Evolutionary conservation across 768 basidiomycete genomes (phyloP), one percentile per base, ranked within the genome.

Genomic region (Mycena amicta): DNA sequence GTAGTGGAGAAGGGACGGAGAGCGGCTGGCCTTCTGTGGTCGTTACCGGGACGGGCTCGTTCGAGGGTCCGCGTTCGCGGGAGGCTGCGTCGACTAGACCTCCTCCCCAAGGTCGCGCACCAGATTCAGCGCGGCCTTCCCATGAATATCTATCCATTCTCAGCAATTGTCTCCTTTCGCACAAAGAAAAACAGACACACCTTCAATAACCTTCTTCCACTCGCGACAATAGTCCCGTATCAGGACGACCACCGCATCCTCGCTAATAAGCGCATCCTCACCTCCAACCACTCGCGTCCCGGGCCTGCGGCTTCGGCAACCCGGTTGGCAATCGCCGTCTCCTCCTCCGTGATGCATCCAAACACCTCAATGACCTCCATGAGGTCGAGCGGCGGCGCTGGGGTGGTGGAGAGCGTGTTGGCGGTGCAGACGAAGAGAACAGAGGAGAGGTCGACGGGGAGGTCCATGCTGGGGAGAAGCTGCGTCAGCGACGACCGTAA

Each of bases 171-270:
- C 41, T 12, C 6, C 11, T 6, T 12, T 6, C 11, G 20, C 41
- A 43, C 11, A 6, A 22, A 43, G 6, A 11, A 13, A 4, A 5
- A 63, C 68, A 8, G 12, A 8, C 41, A 43, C 41, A 22, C 6
- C 98, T 68, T 99, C 96, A 54, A 99, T 96, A 67, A 95, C 92
- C 75, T 98, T 98, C 86, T 98, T 98, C 71, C 93, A 95, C 77
- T 99, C 96, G 25, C 96, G 84, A 70, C 93, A 95, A 73, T 98
- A 98, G 72, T 94, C 98, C 70, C 76, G 63, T n/a, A n/a, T n/a
- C n/a, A n/a, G n/a, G n/a, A n/a, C n/a, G n/a, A 95, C 92, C 43
- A 98, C 87, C 0, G 95, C 85, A 11, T 83, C 79, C 5, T 84
- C 80, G 22, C 92, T 88, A 16, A 99, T 76, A 53, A 82, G 73